Base-by-base conservation (phyloP, 2,329 filamentous ascomycete genomes). In the Fusarium chlamydosporum region DNA sequence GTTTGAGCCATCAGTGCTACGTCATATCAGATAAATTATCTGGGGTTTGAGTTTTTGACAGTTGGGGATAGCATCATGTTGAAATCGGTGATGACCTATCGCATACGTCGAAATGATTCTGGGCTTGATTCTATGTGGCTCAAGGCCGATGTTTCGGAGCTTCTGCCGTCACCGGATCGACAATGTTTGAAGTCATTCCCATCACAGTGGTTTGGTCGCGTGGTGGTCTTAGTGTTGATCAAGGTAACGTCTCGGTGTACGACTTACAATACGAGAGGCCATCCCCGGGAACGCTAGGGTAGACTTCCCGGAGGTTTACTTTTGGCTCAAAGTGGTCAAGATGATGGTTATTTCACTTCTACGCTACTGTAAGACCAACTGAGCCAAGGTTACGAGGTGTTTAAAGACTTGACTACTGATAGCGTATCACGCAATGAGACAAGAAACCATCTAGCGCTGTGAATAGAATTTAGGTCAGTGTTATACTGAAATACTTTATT, bases 271-370 rank as follows among this genome's bases (percentile, higher is more conserved):
- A 50, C 26, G 10, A 20, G 41, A 42, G 18, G 20, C 42, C 62
- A 54, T 60, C 8, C 27, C 26, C 57, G 67, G 67, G 67, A 67
- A 31, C 61, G 67, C 67, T 70, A 70, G 58, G 46, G 37, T 51
- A 67, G 53, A 41, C 48, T 59, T 56, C 41, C 62, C 47, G 57
- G 46, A 38, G 41, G 37, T 41, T 50, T 9, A 16, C 37, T 56
- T 48, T 38, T 43, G 66, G 52, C 60, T 68, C 50, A 65, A 50
- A 27, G 31, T 26, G 37, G 18, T 20, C 23, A 45, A 45, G 41
- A n/a, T 42, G 45, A 13, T 48, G 31, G 23, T 34, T 34, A 31
- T 60, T 41, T 40, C 35, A 18, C 34, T 34, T 52, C 10, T 50
- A 35, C 20, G 16, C 33, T 40, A 27, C 23, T 23, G 23, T 23